These are phyloP conservation scores for Themeda triandra DNA, from an alignment of 176 grass and related monocot species.

Conservation along the genomic window DNA sequence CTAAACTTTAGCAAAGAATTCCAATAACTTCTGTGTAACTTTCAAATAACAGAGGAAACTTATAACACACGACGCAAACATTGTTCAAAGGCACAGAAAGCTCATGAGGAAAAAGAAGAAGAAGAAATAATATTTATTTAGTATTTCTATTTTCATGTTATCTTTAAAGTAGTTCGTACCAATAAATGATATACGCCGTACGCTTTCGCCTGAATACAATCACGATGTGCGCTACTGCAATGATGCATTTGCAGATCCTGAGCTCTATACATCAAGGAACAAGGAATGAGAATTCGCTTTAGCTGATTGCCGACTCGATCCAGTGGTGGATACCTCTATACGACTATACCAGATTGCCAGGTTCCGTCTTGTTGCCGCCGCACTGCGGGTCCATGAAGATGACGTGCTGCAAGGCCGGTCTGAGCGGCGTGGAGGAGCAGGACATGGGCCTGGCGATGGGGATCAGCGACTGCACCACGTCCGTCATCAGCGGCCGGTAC, in stretches of 20 bases:
- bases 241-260: neutral
- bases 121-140: neutral
- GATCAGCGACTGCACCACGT: constrained; percentile 94
- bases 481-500: constrained; percentile 97
- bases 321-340: neutral
- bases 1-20: neutral
- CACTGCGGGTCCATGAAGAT: constrained; percentile 13
- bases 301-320: neutral
- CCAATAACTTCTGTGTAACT: neutral
- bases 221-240: too few relatives aligned
- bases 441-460: constrained; percentile 65
- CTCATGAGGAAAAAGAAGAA: neutral
- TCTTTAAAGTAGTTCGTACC: neutral
- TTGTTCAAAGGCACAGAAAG: neutral
- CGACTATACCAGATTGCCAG: neutral
- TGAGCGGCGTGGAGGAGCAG: constrained; percentile 53
- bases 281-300: neutral
- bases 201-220: neutral
- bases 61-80: neutral
- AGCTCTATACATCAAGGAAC: neutral
- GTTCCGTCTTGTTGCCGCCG: neutral
- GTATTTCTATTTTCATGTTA: constrained; percentile 5
- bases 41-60: neutral
- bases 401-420: constrained; percentile 31
- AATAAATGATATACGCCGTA: neutral